Evolutionary conservation across 1,284 basidiomycete genomes (phyloP).

Genomic region (Ceratobasidium sp.): DNA sequence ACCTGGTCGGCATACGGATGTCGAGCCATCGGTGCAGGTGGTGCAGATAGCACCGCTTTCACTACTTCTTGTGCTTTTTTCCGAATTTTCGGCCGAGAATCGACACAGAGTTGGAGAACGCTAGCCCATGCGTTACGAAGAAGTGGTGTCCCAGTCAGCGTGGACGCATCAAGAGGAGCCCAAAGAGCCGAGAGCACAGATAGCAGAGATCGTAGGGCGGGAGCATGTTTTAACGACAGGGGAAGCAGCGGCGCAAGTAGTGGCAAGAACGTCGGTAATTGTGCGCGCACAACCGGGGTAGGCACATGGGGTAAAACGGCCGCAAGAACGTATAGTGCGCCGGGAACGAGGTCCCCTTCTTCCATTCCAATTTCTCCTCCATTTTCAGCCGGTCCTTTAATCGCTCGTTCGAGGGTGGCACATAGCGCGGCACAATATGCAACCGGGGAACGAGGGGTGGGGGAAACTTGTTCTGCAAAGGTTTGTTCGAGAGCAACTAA

Average conservation of each 20-base stretch:
- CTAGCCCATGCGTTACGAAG: conserved; percentile 83
- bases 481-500: conserved; percentile 92
- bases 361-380: conserved; percentile 66
- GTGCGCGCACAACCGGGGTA: conserved; percentile 76
- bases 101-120: conserved; percentile 85
- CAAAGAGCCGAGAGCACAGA: conserved; percentile 80
- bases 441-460: conserved; percentile 76
- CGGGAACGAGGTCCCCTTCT: conserved; percentile 87
- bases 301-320: conserved; percentile 81
- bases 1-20: conserved; percentile 90
- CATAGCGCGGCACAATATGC: conserved; percentile 92
- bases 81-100: conserved; percentile 94
- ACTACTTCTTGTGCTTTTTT: conserved; percentile 91
- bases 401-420: conserved; percentile 80
- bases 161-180: conserved; percentile 74
- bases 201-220: conserved; percentile 79
- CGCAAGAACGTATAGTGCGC: conserved; percentile 90
- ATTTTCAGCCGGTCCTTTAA: conserved; percentile 66
- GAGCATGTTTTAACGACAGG: conserved; percentile 64
- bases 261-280: conserved; percentile 74
- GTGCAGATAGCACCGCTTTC: conserved; percentile 77
- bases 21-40: conserved; percentile 78
- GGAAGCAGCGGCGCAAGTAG: conserved; percentile 85
- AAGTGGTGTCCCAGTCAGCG: conserved; percentile 73
- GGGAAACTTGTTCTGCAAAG: conserved; percentile 75